These are phyloP conservation scores for Agrocybe praecox DNA, from an alignment of 768 basidiomycete species.

Conservation along the genomic window DNA sequence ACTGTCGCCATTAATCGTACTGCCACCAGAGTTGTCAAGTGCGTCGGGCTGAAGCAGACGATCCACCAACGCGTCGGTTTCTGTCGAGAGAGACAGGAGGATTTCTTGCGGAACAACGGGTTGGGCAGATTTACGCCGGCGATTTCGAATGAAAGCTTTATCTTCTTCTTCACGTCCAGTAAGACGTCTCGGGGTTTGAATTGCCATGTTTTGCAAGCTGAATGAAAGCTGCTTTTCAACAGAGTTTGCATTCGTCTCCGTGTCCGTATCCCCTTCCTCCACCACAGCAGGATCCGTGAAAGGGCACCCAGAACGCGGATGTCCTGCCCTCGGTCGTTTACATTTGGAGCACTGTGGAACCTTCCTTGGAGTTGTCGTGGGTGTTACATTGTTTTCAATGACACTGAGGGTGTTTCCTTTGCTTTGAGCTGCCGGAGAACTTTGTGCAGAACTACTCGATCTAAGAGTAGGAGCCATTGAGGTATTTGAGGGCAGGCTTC, in stretches of 20 bases:
- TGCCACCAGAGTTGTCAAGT: slow-evolving; percentile 32
- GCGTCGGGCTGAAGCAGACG: slow-evolving; percentile 46
- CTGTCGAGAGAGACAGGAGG: slow-evolving; percentile 52
- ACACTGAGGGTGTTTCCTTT: slow-evolving; percentile 2
- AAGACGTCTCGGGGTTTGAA: slow-evolving; percentile 25
- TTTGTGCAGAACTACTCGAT: slow-evolving; percentile 20
- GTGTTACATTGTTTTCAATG: slow-evolving; percentile 9
- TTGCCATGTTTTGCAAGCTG: slow-evolving; percentile 49
- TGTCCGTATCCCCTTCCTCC: slow-evolving; percentile 9
- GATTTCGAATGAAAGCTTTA: slow-evolving; percentile 31
- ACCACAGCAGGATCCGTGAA: slow-evolving; percentile 31
- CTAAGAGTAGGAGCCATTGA: slow-evolving; percentile 22
- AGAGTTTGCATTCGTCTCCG: slow-evolving; percentile 1
- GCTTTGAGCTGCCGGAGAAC: slow-evolving; percentile 15
- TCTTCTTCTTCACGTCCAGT: slow-evolving; percentile 32
- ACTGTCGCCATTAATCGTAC: slow-evolving; percentile 24
- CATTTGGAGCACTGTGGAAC: slow-evolving; percentile 58
- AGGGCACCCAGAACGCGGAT: slow-evolving; percentile 67
- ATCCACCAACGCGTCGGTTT: slow-evolving; percentile 48
- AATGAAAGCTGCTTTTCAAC: slow-evolving; percentile 31
- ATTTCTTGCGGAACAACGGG: slow-evolving; percentile 36
- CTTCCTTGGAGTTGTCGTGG: slow-evolving; percentile 46
- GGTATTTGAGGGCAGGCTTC: neutral
- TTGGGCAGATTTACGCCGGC: slow-evolving; percentile 30
- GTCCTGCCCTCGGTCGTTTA: slow-evolving; percentile 53